Evolutionary conservation across 306 rosid species (phyloP), one percentile per base, ranked within the genome.

Genomic region (Cicer yamashitae): DNA sequence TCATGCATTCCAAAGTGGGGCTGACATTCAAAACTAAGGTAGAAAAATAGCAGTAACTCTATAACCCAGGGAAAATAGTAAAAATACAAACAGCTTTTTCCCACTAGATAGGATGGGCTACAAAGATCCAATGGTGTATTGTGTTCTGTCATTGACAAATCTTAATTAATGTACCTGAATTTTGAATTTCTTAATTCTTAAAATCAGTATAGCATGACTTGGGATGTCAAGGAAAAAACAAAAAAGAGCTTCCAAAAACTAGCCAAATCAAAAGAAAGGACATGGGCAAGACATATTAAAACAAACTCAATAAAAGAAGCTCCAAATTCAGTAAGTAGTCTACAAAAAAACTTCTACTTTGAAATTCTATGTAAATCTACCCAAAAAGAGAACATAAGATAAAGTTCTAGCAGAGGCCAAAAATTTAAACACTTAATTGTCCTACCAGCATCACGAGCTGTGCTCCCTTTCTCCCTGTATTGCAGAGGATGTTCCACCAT

Each of bases 381-480:
- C 73, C 25, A n/a, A 67, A 48, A 59, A 40, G 63, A 66, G 46
- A 68, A 47, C 40, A 52, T 39, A 61, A 7, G 57, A 11, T 52
- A 71, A 64, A 63, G 61, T 11, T 81, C 56, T 60, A 53, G 64
- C 70, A 13, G 65, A 75, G 59, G 54, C 34, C 48, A 59, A 65
- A 12, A 64, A 47, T 51, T 52, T 77, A 83, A 48, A 71, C 46
- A 74, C 78, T 79, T 12, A 63, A 50, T 81, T 71, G 37, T 73
- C 83, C 75, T 85, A 91, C 92, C 91, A 84, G 89, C 71, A 80
- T 91, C 94, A 2, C 89, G 90, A 82, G 77, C 70, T 70, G 59
- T 60, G 82, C 71, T 82, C 69, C 89, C 97, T 71, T 86, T 92
- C 79, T 87, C 93, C 82, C 91, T 81, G 76, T 80, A 89, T 71